These are phyloP conservation scores for Elymus sibiricus DNA, from an alignment of 176 grass and related monocot species.

Conservation along the genomic window DNA sequence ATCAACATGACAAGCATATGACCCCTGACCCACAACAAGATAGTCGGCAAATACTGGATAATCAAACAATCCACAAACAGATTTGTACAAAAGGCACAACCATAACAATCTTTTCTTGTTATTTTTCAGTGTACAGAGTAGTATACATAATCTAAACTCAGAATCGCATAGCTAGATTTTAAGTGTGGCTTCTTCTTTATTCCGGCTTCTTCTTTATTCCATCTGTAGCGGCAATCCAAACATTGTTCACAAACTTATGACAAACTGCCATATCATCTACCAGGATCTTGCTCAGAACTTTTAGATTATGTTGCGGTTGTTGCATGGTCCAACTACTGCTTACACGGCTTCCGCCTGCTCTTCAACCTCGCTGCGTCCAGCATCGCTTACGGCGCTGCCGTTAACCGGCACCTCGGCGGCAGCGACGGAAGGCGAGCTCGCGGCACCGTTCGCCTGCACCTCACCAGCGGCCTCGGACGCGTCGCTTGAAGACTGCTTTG, in stretches of 20 bases:
- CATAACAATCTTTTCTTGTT: not conserved
- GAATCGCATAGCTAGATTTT: not conserved
- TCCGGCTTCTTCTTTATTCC: not conserved
- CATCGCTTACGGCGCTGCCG: not conserved
- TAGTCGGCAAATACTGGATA: not conserved
- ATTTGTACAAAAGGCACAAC: not conserved
- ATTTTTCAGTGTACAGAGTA: not conserved
- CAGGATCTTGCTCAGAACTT: not conserved
- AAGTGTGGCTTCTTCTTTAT: not conserved
- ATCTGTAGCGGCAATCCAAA: not conserved
- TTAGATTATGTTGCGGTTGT: not conserved
- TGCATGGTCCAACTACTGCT: not conserved
- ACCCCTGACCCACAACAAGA: not conserved
- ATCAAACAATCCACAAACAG: not conserved
- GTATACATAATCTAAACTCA: not conserved
- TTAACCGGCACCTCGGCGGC: not conserved
- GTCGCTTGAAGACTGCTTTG: slow-evolving; percentile 40
- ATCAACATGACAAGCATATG: not conserved
- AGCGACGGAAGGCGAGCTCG: slow-evolving; percentile 7
- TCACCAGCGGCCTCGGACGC: slow-evolving; percentile 9
- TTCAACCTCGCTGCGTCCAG: slow-evolving; percentile 25
- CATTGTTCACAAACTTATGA: not conserved
- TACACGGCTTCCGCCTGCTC: slow-evolving; percentile 31
- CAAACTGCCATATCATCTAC: slow-evolving; percentile 8
- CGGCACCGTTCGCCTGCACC: slow-evolving; percentile 24